These are phyloP conservation scores for Lablab purpureus DNA, from an alignment of 306 rosid species.

Conservation along the genomic window DNA sequence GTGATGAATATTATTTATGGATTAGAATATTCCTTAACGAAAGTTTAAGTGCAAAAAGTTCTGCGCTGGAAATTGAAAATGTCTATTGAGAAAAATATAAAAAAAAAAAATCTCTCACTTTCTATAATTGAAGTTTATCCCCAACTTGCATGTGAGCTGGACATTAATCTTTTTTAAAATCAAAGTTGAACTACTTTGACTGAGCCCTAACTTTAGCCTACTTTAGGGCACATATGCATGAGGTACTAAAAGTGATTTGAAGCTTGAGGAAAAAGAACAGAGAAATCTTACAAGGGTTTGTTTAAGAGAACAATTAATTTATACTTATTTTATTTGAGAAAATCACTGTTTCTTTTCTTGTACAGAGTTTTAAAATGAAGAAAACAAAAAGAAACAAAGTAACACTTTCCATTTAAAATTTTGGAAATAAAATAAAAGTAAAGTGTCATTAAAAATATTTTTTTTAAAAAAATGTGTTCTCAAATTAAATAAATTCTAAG, in stretches of 20 bases:
- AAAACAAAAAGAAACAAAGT: neutral
- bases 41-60: neutral
- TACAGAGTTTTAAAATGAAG: neutral
- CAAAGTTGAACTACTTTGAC: slow-evolving; percentile 22
- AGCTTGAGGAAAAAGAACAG: slow-evolving; percentile 6
- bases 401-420: neutral
- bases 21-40: neutral
- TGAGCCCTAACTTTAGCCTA: slow-evolving; percentile 19
- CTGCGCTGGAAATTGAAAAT: neutral
- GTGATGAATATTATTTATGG: no score
- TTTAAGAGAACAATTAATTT: neutral
- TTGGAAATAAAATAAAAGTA: no score
- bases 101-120: neutral
- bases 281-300: neutral
- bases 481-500: no score
- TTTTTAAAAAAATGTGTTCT: no score
- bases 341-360: neutral
- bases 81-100: neutral
- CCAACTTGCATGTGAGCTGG: slow-evolving; percentile 7
- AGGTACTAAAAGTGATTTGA: slow-evolving; percentile 23
- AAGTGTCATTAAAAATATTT: no score
- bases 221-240: slow-evolving; percentile 42
- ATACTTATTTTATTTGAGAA: neutral
- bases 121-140: slow-evolving; percentile 13
- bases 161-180: neutral